These are phyloP conservation scores for Penicillium polonicum DNA, from an alignment of 2,329 filamentous ascomycete genomes.

Conservation along the genomic window DNA sequence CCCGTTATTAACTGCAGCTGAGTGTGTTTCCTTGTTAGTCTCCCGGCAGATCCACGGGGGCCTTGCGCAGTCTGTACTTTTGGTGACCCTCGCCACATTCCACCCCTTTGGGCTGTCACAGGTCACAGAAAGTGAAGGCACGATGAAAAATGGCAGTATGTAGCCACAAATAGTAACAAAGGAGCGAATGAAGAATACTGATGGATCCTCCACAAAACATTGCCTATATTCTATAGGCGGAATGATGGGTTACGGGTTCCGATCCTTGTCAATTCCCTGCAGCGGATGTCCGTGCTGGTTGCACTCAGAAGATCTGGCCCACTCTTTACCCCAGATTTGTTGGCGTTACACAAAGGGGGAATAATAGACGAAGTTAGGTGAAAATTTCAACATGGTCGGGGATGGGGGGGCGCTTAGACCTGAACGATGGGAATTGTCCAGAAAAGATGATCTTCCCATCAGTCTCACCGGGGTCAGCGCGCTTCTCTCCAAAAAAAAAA, in stretches of 20 bases:
- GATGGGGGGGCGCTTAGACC: slow-evolving; percentile 7
- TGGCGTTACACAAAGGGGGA: slow-evolving; percentile 15
- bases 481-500: background rate
- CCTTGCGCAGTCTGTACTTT: slow-evolving; percentile 17
- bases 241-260: slow-evolving; percentile 10
- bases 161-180: background rate
- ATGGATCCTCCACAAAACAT: background rate
- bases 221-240: background rate
- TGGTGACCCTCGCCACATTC: slow-evolving; percentile 20
- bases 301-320: slow-evolving; percentile 26
- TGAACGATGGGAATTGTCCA: background rate
- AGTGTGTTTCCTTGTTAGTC: slow-evolving; percentile 21
- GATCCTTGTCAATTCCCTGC: slow-evolving; percentile 27
- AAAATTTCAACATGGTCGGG: slow-evolving; percentile 14
- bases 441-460: background rate
- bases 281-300: slow-evolving; percentile 30
- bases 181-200: background rate
- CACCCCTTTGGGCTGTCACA: slow-evolving; percentile 10
- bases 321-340: slow-evolving; percentile 30
- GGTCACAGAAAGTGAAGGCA: background rate
- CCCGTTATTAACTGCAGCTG: slow-evolving; percentile 3
- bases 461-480: background rate
- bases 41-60: slow-evolving; percentile 19
- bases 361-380: background rate
- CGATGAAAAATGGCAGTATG: background rate